Evolutionary conservation across 139 green algal genomes (phyloP), one percentile per base, ranked within the genome.

Genomic region (Yamagishiella unicocca): DNA sequence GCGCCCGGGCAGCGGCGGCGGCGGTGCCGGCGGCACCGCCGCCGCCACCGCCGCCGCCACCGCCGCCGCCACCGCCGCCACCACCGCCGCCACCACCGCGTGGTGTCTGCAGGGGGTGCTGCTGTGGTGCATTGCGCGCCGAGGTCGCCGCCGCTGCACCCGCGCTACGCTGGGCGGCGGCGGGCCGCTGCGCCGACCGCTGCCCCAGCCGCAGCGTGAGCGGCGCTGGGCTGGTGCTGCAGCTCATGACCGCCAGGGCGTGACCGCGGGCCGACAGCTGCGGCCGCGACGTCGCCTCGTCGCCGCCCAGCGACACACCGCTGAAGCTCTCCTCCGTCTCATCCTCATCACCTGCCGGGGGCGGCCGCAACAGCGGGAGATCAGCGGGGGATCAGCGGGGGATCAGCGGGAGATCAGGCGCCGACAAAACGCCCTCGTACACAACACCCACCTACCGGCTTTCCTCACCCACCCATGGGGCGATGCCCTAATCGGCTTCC

Each of bases 231-330:
- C 2, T 22, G 38, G 33, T 5, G 67, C 19, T 75, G 67, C n/a
- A 10, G 22, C 8, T 35, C n/a, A 22, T 19, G n/a, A 3, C 45
- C 45, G 29, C 42, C 9, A 35, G 21, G 33, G 42, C 74, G 14
- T 19, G 31, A 21, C 46, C 19, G 46, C 74, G 42, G n/a, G 14
- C n/a, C 17, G 45, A 78, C 9, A 17, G 43, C 45, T 77, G 62
- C 42, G 82, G 82, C 24, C 67, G 46, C 0, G 82, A 87, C n/a
- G 82, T 87, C 4, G 74, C 82, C 58, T 87, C 82, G 46, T 80
- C 58, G 5, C 61, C 61, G 1, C 31, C n/a, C 31, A 78, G 3
- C 33, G 81, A 87, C 25, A 19, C 22, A 22, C 50, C 17, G 46
- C 46, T 55, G 24, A 40, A 61, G 43, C 33, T 58, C 0, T 77